Conservation (phyloP, 495 filamentous ascomycete genomes). For the Podospora sp. region DNA sequence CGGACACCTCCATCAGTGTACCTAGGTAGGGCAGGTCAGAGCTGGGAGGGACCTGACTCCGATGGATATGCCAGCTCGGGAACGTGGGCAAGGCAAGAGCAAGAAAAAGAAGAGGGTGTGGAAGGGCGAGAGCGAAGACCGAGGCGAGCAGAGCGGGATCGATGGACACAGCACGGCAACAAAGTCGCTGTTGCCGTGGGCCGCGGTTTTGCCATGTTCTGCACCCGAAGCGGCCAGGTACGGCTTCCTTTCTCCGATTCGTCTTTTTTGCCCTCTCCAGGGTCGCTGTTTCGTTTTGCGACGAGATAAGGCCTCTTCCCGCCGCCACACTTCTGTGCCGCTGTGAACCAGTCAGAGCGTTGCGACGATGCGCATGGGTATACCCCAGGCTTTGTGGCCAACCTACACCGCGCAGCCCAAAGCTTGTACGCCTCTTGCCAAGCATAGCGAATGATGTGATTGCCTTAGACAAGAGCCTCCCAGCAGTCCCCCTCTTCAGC, state of each 20-base stretch:
- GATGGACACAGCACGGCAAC: conserved; percentile 9
- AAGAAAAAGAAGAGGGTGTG: background rate
- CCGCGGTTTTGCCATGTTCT: background rate
- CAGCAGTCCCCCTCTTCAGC: too few relatives aligned
- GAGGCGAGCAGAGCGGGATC: background rate
- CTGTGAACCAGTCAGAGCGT: conserved; percentile 24
- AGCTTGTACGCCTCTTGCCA: conserved; percentile 30
- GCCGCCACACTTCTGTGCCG: conserved; percentile 2
- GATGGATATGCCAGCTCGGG: background rate
- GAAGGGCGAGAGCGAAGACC: background rate
- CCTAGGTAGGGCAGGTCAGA: background rate
- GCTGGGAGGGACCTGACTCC: background rate
- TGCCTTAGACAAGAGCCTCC: conserved; percentile 6
- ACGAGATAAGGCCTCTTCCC: background rate
- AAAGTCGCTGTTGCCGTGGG: background rate
- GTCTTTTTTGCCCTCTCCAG: conserved; percentile 1
- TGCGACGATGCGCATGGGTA: conserved; percentile 27
- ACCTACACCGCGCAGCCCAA: conserved; percentile 24
- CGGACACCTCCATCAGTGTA: background rate
- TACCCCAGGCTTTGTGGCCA: conserved; percentile 24
- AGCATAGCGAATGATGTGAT: conserved; percentile 3
- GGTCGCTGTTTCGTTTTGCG: background rate
- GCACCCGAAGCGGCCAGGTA: background rate
- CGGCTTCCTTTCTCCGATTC: background rate
- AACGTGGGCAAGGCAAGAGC: background rate